phyloP scores from a whole-genome alignment of 2,329 filamentous ascomycete species.

The Claviceps sp. region DNA sequence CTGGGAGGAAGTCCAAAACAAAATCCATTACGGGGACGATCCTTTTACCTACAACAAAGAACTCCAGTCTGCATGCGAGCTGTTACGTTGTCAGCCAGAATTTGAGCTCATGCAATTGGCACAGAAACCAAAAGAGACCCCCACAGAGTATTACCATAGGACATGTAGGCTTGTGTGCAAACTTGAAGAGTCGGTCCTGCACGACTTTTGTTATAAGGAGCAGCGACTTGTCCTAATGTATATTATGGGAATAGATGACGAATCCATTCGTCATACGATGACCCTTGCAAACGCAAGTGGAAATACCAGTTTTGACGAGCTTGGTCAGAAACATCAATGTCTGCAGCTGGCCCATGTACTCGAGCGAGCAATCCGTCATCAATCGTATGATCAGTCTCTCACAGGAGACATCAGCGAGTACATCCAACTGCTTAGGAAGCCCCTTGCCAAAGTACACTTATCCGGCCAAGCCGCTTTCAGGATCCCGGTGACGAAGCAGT shows the following conservation, averaged over 20 bases:
- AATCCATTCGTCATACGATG: slow-evolving; percentile 31
- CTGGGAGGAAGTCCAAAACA: slow-evolving; percentile 34
- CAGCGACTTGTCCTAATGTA: slow-evolving; percentile 29
- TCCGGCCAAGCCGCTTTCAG: slow-evolving; percentile 10
- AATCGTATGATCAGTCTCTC: slow-evolving; percentile 27
- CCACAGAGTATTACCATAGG: slow-evolving; percentile 34
- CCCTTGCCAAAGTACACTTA: slow-evolving; percentile 13
- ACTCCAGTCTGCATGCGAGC: slow-evolving; percentile 32
- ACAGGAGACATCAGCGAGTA: slow-evolving; percentile 31
- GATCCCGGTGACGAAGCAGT: slow-evolving; percentile 24
- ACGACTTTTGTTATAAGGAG: slow-evolving; percentile 1
- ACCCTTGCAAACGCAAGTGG: slow-evolving; percentile 7
- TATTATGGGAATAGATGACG: slow-evolving; percentile 36
- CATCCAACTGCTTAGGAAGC: slow-evolving; percentile 32
- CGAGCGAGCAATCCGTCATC: slow-evolving; percentile 36
- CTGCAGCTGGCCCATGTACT: slow-evolving; percentile 44
- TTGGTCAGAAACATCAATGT: slow-evolving; percentile 37
- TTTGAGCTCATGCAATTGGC: slow-evolving; percentile 40
- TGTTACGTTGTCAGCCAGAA: slow-evolving; percentile 36
- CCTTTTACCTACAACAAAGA: slow-evolving; percentile 38
- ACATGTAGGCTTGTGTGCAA: slow-evolving; percentile 18
- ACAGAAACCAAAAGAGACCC: slow-evolving; percentile 39
- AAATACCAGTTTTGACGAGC: slow-evolving; percentile 22
- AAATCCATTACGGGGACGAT: slow-evolving; percentile 27
- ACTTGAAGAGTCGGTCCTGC: slow-evolving; percentile 23